Evolutionary conservation across 306 rosid species (phyloP).

Genomic region (Quillaja saponaria): DNA sequence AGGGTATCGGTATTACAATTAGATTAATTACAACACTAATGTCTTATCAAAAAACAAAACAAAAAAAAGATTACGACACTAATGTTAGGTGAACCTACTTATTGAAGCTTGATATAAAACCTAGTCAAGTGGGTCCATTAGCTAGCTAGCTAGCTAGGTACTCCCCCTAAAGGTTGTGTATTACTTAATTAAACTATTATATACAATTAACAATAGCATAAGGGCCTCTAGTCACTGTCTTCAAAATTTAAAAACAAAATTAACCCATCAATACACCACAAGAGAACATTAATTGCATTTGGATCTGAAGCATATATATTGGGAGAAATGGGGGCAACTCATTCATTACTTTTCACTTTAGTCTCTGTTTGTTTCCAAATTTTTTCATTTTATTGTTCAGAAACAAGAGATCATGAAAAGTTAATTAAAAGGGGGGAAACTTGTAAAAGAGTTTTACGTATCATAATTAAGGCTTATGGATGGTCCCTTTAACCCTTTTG

Average conservation of each 20-base stretch:
- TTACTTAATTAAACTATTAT: too few relatives aligned
- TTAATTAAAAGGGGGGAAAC: not conserved
- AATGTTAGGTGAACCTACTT: constrained; percentile 64
- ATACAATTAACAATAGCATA: constrained; percentile 33
- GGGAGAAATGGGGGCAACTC: constrained; percentile 27
- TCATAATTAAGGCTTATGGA: constrained; percentile 34
- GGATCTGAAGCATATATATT: constrained; percentile 44
- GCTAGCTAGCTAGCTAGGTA: not conserved
- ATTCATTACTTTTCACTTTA: constrained; percentile 44
- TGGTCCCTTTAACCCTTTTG: constrained; percentile 28
- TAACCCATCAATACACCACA: constrained; percentile 44
- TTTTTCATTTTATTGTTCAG: not conserved
- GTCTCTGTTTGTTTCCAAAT: constrained; percentile 23
- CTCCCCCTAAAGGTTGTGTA: too few relatives aligned
- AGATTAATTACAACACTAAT: not conserved
- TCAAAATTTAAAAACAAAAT: constrained; percentile 34
- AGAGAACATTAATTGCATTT: constrained; percentile 31
- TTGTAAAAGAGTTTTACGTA: constrained; percentile 4
- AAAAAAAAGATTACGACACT: too few relatives aligned
- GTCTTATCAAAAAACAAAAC: too few relatives aligned
- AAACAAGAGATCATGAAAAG: not conserved
- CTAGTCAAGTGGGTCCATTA: constrained; percentile 43
- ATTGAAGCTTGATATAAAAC: constrained; percentile 29
- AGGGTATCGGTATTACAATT: constrained; percentile 33
- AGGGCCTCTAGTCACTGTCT: constrained; percentile 28